Conservation (phyloP, 495 filamentous ascomycete genomes). For the Rusavskia elegans region DNA sequence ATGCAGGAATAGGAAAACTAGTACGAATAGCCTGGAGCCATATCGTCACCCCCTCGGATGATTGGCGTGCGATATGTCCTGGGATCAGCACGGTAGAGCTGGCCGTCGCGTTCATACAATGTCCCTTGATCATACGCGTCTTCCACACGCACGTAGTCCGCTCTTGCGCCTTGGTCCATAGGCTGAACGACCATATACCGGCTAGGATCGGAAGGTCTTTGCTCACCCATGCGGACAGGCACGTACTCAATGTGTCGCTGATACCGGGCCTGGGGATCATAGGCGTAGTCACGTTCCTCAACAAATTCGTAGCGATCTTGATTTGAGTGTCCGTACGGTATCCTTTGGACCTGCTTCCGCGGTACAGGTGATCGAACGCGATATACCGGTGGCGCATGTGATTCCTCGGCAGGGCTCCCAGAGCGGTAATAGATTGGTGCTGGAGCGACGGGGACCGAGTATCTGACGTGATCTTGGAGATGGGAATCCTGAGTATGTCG, state of each 20-base stretch:
- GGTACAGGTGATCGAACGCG: constrained; percentile 6
- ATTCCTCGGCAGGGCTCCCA: constrained; percentile 9
- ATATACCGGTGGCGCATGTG: constrained; percentile 4
- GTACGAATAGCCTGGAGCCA: background rate
- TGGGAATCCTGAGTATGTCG: background rate
- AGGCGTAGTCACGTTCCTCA: constrained; percentile 4
- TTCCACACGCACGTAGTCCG: constrained; percentile 9
- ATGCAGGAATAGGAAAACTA: background rate
- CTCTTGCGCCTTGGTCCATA: constrained; percentile 2
- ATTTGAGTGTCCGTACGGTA: constrained; percentile 4
- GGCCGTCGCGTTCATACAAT: constrained; percentile 10
- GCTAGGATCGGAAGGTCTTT: constrained; percentile 1
- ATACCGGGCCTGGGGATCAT: constrained; percentile 3
- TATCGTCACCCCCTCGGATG: background rate
- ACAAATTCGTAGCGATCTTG: constrained; percentile 9
- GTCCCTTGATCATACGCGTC: constrained; percentile 3
- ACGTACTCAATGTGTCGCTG: constrained; percentile 11
- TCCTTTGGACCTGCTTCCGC: constrained; percentile 3
- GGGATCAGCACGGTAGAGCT: constrained; percentile 7
- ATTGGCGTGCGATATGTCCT: background rate
- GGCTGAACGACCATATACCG: constrained; percentile 10
- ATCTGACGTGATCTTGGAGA: constrained; percentile 7
- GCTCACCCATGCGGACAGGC: constrained; percentile 5
- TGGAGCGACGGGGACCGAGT: constrained; percentile 6
- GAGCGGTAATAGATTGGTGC: constrained; percentile 11